Evolutionary conservation across 768 basidiomycete genomes (phyloP).

Genomic region (Russula vinacea): DNA sequence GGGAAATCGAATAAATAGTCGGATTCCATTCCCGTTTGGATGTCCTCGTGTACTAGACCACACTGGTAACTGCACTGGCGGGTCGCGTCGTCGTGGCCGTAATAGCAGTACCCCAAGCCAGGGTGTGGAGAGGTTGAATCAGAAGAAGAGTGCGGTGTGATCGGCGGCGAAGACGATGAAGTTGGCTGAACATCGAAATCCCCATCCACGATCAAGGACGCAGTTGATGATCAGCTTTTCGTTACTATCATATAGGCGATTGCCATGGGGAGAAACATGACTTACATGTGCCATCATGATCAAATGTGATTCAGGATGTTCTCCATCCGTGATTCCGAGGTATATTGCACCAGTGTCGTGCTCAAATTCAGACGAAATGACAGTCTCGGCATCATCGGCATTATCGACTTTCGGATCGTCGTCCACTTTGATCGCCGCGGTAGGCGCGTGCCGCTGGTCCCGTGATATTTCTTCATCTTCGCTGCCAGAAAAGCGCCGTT

Average conservation of each 20-base stretch:
- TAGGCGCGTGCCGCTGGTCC: not conserved
- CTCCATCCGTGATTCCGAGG: not conserved
- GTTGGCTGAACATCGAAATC: constrained; percentile 2
- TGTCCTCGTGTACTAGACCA: constrained; percentile 1
- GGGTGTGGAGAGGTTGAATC: not conserved
- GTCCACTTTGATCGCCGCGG: not conserved
- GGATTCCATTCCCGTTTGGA: constrained; percentile 11
- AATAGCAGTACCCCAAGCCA: not conserved
- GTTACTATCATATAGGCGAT: not conserved
- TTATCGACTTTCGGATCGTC: constrained; percentile 3
- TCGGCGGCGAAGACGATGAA: constrained; percentile 4
- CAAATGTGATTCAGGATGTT: not conserved
- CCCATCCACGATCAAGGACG: not conserved
- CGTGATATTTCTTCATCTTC: not conserved
- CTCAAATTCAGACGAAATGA: too few relatives aligned
- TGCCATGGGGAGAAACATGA: not conserved
- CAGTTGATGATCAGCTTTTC: not conserved
- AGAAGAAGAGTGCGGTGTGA: not conserved
- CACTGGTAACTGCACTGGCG: not conserved
- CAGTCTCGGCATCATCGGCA: not conserved
- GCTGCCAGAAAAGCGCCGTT: not conserved
- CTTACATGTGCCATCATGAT: constrained; percentile 9
- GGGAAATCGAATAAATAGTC: constrained; percentile 13
- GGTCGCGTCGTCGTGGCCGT: not conserved
- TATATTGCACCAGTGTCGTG: not conserved